Evolutionary conservation across 202 grass and related monocot genomes (phyloP).

Genomic region (Tripidium arundinaceum): DNA sequence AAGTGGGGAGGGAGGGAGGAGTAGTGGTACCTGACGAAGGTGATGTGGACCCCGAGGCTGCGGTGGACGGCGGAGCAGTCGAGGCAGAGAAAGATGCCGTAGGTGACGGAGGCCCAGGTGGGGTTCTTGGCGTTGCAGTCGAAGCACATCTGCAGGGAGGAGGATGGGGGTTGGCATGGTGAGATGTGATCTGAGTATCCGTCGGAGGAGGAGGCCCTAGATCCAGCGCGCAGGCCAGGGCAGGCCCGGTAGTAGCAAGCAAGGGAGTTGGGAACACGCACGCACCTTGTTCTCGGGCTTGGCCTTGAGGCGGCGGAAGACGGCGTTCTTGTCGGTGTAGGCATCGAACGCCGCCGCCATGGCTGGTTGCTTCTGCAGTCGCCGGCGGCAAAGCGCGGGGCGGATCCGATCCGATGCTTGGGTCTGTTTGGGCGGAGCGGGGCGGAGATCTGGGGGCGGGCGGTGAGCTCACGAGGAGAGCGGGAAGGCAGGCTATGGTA

Average conservation of each 20-base stretch:
- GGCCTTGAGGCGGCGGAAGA: conserved; percentile 85
- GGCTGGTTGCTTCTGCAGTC: background rate
- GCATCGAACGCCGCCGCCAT: conserved; percentile 69
- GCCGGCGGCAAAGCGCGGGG: no score
- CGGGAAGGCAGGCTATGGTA: background rate
- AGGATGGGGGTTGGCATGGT: background rate
- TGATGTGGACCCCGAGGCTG: conserved; percentile 80
- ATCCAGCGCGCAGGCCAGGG: no score
- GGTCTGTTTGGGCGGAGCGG: no score
- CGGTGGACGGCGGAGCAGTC: conserved; percentile 90
- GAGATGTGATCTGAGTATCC: conserved; percentile 26
- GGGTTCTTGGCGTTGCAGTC: conserved; percentile 87
- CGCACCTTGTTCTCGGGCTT: conserved; percentile 81
- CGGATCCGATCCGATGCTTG: no score
- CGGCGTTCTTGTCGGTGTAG: conserved; percentile 71
- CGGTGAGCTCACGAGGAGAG: background rate
- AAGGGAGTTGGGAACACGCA: no score
- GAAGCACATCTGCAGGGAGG: conserved; percentile 69
- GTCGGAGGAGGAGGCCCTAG: background rate
- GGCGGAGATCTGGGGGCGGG: conserved; percentile 4
- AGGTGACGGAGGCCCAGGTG: conserved; percentile 85
- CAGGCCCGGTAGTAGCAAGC: no score
- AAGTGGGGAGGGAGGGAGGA: no score
- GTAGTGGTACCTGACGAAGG: conserved; percentile 89
- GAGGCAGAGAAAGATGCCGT: conserved; percentile 89